Evolutionary conservation across 352 stramenopile species (phyloP).

Genomic region (Phytophthora palmivora): DNA sequence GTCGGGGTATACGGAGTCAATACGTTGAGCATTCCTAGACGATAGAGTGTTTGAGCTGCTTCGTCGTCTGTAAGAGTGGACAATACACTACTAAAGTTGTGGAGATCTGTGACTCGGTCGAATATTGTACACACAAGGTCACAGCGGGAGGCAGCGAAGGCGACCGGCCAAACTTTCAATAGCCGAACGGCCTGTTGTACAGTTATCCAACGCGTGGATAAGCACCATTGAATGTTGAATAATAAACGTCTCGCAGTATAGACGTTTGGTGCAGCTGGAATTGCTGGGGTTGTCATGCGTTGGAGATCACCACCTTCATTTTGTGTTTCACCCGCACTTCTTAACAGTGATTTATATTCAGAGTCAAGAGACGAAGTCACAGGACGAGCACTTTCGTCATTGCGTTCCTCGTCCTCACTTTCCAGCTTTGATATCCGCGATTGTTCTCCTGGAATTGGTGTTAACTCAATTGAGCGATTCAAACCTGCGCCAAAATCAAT

Average conservation of each 20-base stretch:
- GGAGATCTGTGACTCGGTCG: slow-evolving; percentile 67
- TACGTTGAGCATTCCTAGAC: slow-evolving; percentile 77
- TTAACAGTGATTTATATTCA: slow-evolving; percentile 7
- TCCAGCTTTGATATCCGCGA: slow-evolving; percentile 4
- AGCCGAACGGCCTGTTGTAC: slow-evolving; percentile 63
- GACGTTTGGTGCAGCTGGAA: slow-evolving; percentile 20
- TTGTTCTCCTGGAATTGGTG: slow-evolving; percentile 20
- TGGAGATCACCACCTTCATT: slow-evolving; percentile 3
- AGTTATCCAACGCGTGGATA: slow-evolving; percentile 76
- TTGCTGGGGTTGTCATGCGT: slow-evolving; percentile 21
- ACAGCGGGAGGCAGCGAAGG: slow-evolving; percentile 54
- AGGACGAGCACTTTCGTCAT: not conserved
- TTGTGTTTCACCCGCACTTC: not conserved
- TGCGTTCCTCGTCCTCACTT: slow-evolving; percentile 29
- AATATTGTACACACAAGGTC: slow-evolving; percentile 79
- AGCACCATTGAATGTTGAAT: slow-evolving; percentile 77
- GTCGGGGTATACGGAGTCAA: slow-evolving; percentile 73
- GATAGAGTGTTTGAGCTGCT: slow-evolving; percentile 64
- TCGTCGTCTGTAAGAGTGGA: slow-evolving; percentile 65
- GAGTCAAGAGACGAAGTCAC: not conserved
- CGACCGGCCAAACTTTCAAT: slow-evolving; percentile 54
- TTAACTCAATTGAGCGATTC: slow-evolving; percentile 53
- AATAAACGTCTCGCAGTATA: slow-evolving; percentile 66
- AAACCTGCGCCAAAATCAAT: slow-evolving; percentile 66
- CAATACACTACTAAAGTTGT: slow-evolving; percentile 74